These are phyloP conservation scores for Mycena filopes DNA, from an alignment of 768 basidiomycete species.

Conservation along the genomic window DNA sequence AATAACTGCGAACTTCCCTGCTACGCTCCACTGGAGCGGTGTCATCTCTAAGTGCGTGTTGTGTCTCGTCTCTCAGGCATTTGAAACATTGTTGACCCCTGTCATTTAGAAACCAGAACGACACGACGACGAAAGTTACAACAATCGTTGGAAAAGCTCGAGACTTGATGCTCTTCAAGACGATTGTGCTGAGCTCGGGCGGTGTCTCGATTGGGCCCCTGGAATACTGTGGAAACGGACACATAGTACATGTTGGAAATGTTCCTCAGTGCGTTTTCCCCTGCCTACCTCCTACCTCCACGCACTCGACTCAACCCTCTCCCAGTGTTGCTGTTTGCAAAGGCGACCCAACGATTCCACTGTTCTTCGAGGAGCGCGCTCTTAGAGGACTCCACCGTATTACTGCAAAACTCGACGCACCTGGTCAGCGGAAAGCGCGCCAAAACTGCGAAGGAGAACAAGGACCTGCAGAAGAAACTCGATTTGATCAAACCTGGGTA, in stretches of 20 bases:
- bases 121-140: too few species aligned
- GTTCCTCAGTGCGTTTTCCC: background rate
- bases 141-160: background rate
- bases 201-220: constrained; percentile 35
- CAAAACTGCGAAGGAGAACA: too few species aligned
- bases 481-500: too few species aligned
- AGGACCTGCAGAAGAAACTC: too few species aligned
- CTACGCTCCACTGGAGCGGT: background rate
- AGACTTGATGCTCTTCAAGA: constrained; percentile 18
- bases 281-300: background rate
- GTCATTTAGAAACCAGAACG: too few species aligned
- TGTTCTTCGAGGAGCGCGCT: constrained; percentile 1
- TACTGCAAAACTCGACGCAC: background rate
- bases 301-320: background rate
- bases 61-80: too few species aligned
- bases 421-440: background rate
- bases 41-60: background rate
- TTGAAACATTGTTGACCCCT: too few species aligned
- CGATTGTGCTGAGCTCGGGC: constrained; percentile 20
- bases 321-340: constrained; percentile 3
- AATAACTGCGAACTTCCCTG: background rate
- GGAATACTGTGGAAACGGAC: constrained; percentile 37
- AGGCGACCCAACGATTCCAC: constrained; percentile 1
- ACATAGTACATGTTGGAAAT: constrained; percentile 6
- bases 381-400: background rate